A percentile compares a stretch with the other conserved stretches of the same genome.
Conservation (phyloP, 2,329 filamentous ascomycete genomes). For the Ambrosiella cleistominuta region DNA sequence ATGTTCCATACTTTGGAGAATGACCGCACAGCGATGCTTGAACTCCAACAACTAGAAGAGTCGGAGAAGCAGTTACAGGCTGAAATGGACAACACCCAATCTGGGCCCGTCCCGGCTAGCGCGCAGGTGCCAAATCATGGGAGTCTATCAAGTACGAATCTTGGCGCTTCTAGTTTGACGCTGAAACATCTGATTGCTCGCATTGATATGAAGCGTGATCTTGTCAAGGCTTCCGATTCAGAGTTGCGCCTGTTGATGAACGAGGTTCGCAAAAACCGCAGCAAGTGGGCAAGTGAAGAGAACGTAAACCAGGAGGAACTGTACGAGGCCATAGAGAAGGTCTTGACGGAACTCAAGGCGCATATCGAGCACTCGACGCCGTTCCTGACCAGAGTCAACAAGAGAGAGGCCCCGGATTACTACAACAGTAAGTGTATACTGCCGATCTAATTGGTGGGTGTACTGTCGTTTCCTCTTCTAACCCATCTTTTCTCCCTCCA, state of each 20-base stretch:
- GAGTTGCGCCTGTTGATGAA: conserved; percentile 87
- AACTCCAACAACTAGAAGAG: conserved; percentile 92
- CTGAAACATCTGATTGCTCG: conserved; percentile 92
- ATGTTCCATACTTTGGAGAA: conserved; percentile 92
- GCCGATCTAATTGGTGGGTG: too few relatives aligned
- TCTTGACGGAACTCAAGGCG: conserved; percentile 89
- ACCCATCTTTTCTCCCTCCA: conserved; percentile 19
- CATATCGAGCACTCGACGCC: conserved; percentile 96
- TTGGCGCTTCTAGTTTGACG: conserved; percentile 88
- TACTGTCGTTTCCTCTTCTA: not conserved
- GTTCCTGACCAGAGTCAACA: conserved; percentile 86
- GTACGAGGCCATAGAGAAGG: conserved; percentile 92
- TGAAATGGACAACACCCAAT: conserved; percentile 61
- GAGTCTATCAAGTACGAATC: conserved; percentile 79
- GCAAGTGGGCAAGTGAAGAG: conserved; percentile 97
- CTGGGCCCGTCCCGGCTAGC: conserved; percentile 38
- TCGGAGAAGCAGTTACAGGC: conserved; percentile 91
- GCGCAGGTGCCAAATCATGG: conserved; percentile 26
- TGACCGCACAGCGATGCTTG: conserved; percentile 88
- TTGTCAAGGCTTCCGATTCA: conserved; percentile 80
- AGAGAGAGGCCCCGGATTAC: conserved; percentile 92
- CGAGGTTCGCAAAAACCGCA: conserved; percentile 91
- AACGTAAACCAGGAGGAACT: conserved; percentile 95
- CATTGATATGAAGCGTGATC: conserved; percentile 81
- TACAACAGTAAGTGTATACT: conserved; percentile 50